Conservation (phyloP, 2,329 filamentous ascomycete species). For the Hymenoscyphus albidus region DNA sequence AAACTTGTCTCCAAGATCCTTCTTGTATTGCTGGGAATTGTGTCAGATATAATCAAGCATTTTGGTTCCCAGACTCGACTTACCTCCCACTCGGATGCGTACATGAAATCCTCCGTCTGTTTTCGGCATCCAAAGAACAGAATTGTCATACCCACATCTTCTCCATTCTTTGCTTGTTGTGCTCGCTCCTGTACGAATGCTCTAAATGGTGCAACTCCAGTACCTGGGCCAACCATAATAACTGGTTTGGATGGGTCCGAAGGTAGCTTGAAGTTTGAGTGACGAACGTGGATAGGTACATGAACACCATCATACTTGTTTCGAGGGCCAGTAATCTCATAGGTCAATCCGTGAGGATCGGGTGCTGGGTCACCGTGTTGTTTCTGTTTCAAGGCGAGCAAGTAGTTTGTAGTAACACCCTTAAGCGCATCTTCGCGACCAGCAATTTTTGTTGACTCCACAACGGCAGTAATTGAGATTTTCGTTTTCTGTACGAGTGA, state of each 20-base stretch:
- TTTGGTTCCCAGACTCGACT: conserved; percentile 36
- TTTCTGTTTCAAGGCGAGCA: conserved; percentile 92
- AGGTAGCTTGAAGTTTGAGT: conserved; percentile 98
- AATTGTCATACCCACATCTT: conserved; percentile 79
- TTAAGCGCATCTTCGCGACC: conserved; percentile 76
- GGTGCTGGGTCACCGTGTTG: conserved; percentile 84
- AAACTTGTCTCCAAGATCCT: conserved; percentile 81
- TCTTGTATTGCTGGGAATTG: conserved; percentile 66
- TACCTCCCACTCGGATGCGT: conserved; percentile 89
- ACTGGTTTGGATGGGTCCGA: conserved; percentile 91
- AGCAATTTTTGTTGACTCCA: conserved; percentile 77
- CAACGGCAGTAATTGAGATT: conserved; percentile 91
- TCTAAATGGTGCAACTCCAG: conserved; percentile 93
- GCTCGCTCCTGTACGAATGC: conserved; percentile 93
- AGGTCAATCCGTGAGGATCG: conserved; percentile 78
- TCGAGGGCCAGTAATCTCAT: conserved; percentile 81
- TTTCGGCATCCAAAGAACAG: conserved; percentile 96
- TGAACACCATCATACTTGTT: conserved; percentile 97
- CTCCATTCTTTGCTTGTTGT: conserved; percentile 73
- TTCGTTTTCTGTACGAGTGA: conserved; percentile 90
- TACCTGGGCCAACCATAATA: conserved; percentile 95
- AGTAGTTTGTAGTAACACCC: conserved; percentile 95
- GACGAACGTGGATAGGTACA: conserved; percentile 90
- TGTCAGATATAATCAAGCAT: conserved; percentile 20
- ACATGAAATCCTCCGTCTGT: conserved; percentile 84